Evolutionary conservation across 306 rosid genomes (phyloP), one percentile per base, ranked within the genome.

Genomic region (Hippophae gyantsensis): DNA sequence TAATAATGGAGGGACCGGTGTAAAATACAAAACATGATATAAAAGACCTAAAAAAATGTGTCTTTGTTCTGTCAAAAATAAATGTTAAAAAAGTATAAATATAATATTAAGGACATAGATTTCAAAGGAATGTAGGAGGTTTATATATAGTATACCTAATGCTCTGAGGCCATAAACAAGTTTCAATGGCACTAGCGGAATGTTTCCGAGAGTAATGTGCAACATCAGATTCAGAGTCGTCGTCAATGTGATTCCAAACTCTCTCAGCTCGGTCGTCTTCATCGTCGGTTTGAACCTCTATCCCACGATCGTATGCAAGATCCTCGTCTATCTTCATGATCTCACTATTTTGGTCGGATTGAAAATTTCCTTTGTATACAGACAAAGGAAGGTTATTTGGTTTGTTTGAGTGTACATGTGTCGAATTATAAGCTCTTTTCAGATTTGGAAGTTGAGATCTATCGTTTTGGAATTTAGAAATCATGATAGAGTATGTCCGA

Each of bases 251-350:
- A 23, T 71, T 69, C 52, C 64, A 79, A 42, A 46, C 57, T 48
- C 68, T 68, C 3, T 77, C 68, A 6, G 74, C 81, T 43, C 62
- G 82, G 61, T 82, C 75, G 69, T 85, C 89, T 73, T 85, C 93
- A 66, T 85, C 94, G 43, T 85, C 89, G 4, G 82, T 79, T 48
- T 77, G 77, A 60, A 82, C 72, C 42, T 77, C 74, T 48, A 74
- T 84, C 8, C 75, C 84, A 32, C 80, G 82, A 56, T 79, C 80
- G 63, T 51, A 79, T 46, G 68, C 80, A 25, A 85, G 67, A 70
- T 79, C 88, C 7, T 85, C 82, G 54, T 77, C 81, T 42, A 77
- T 44, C 67, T 77, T 85, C 75, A 61, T 18, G 23, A 18, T 72
- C 72, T 38, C 56, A 43, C 74, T 47, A 5, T 61, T n/a, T 12